Evolutionary conservation across 164 flowering plant genomes (phyloP), one percentile per base, ranked within the genome.

Genomic region (Piper longum): DNA sequence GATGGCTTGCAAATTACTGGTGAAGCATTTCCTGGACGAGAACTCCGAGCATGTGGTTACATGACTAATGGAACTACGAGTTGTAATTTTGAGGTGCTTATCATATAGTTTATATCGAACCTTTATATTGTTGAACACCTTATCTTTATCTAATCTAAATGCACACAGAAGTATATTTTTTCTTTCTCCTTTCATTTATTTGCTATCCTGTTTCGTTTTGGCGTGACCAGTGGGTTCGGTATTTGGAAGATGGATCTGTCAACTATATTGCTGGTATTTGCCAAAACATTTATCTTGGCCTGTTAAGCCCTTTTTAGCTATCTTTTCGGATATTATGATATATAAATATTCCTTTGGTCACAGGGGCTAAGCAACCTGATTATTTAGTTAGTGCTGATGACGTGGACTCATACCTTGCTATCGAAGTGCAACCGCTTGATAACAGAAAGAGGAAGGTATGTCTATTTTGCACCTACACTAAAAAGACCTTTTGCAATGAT

Each of bases 341-440:
- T 26, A 3, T 41, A 26, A 66, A 58, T 3, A 5, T 59, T 16
- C 57, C 60, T 41, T 16, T 70, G 52, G 42, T 43, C 26, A 64
- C 77, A 93, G 99, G 99, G 58, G 99, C 99, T 66, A 88, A 93
- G 75, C 91, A 90, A 75, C 97, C 99, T 64, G 81, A 63, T 63
- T 90, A 93, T 75, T 79, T 83, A 68, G 84, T 93, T 48, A 90
- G 91, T 64, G 99, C 99, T 70, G 99, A 93, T 82, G 99, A 93
- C 72, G 89, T 93, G 71, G 86, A 90, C 59, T 75, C 87, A 4
- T 82, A 79, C 66, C 93, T 93, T 69, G 92, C 96, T 41, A 88
- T 93, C 71, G 95, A 93, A 83, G 92, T 90, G 69, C 95, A 88
- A 78, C 99, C 99, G 62, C 76, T 93, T 64, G 99, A 93, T 82